Evolutionary conservation across 257 asterid species (phyloP), one percentile per base, ranked within the genome.

Genomic region (Solanum lycopersicoides): DNA sequence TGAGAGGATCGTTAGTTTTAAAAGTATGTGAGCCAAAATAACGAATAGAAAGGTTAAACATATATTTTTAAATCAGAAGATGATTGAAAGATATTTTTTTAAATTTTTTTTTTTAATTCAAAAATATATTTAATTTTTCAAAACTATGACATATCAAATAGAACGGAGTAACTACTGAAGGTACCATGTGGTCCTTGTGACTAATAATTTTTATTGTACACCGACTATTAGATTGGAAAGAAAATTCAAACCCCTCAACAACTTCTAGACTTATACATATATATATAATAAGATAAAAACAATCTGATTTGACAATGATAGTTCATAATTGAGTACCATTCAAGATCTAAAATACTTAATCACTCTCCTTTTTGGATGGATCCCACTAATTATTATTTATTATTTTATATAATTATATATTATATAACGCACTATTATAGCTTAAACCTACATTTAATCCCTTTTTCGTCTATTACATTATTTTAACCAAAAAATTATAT

Each of bases 61-160:
- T 1, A n/a, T 20, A 59, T 3, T 0, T 59, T 21, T 21, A 59
- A 12, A 59, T 0, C 0, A 59, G 8, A 20, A 28, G 30, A 28
- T 28, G 30, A 28, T 1, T 0, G 28, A 8, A 59, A 1, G 0
- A 8, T 21, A 59, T 21, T 59, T n/a, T n/a, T n/a, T 59, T 21
- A 0, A 59, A 59, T 59, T 20, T 7, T 20, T n/a, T 2, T 28
- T 28, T 59, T 3, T 7, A 7, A 20, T 59, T 7, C 2, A 59
- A 20, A 0, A 0, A 0, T 8, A 3, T 18, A 7, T 59, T 20
- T 20, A 20, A 3, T 3, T 7, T n/a, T n/a, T n/a, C n/a, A 18
- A 13, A 66, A 66, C 4, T 6, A 28, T 25, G 20, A 25, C 73
- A 28, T 4, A 6, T 68, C 8, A 68, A 68, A 69, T 69, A 4